Conservation (phyloP, 768 basidiomycete genomes). For the Cytidiella melzeri region DNA sequence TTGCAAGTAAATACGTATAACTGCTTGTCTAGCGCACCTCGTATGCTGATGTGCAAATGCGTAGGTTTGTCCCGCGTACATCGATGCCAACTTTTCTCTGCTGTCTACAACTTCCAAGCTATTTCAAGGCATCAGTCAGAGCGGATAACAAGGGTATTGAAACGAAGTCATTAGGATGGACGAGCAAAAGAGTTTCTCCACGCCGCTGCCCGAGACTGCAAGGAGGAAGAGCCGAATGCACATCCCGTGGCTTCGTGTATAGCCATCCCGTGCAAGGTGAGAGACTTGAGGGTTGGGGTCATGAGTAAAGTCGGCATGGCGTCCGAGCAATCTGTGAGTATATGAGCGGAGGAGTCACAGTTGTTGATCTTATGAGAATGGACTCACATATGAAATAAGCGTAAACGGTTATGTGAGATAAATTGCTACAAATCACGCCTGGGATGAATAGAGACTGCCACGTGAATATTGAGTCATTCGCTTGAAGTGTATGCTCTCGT, state of each 20-base stretch:
- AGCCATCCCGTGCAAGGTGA: not conserved
- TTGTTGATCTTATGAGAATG: not conserved
- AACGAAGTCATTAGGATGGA: not conserved
- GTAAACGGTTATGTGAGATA: not conserved
- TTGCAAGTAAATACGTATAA: too few relatives aligned
- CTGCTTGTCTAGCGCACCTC: too few relatives aligned
- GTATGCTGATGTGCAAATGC: too few relatives aligned
- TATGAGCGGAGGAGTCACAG: not conserved
- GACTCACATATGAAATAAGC: not conserved
- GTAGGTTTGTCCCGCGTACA: too few relatives aligned
- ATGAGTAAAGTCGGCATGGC: not conserved
- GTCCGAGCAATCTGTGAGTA: not conserved
- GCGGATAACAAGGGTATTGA: too few relatives aligned
- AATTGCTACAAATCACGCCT: not conserved
- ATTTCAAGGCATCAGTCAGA: too few relatives aligned
- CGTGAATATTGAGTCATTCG: too few relatives aligned
- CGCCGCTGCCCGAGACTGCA: not conserved
- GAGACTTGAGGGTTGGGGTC: not conserved
- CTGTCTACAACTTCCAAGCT: too few relatives aligned
- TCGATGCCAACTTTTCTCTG: too few relatives aligned
- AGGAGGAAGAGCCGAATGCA: not conserved
- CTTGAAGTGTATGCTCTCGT: too few relatives aligned
- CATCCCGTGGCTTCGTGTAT: not conserved
- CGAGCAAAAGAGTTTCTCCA: not conserved
- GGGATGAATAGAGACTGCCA: too few relatives aligned